These are phyloP conservation scores for Penicillium argentinense DNA, from an alignment of 495 filamentous ascomycete genomes.

Conservation along the genomic window DNA sequence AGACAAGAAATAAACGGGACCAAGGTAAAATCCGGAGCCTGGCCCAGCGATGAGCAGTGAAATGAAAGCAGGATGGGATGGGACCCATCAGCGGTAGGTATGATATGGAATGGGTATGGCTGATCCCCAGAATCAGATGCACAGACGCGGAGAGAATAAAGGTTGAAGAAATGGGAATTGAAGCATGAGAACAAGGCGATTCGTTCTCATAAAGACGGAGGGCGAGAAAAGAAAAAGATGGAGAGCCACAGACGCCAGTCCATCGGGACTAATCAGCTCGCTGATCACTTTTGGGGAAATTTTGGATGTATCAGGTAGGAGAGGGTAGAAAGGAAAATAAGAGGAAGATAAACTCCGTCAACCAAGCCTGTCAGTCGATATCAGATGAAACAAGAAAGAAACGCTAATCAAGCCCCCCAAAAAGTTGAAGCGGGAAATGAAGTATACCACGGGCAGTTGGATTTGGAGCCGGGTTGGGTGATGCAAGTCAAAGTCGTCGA, in stretches of 20 bases:
- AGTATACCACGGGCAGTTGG: constrained; percentile 20
- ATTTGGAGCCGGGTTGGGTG: constrained; percentile 18
- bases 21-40: constrained; percentile 29
- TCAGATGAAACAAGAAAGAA: constrained; percentile 21
- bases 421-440: constrained; percentile 16
- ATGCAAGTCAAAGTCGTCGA: constrained; percentile 26
- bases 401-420: constrained; percentile 35
- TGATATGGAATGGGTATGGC: constrained; percentile 26
- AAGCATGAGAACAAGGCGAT: constrained; percentile 7
- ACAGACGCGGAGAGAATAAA: constrained; percentile 15
- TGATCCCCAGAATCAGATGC: constrained; percentile 31
- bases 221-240: constrained; percentile 5
- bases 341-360: constrained; percentile 30
- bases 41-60: constrained; percentile 21
- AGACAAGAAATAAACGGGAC: constrained; percentile 14
- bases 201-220: too few species aligned
- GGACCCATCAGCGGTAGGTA: constrained; percentile 9
- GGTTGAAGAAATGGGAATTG: constrained; percentile 3
- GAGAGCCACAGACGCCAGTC: constrained; percentile 16
- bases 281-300: constrained; percentile 28
- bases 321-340: constrained; percentile 8
- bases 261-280: constrained; percentile 17
- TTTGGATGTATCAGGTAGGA: constrained; percentile 17
- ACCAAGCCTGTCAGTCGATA: constrained; percentile 34
- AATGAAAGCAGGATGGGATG: constrained; percentile 14